Conservation (phyloP, 352 stramenopile species). For the Globisporangium cederbergense region DNA sequence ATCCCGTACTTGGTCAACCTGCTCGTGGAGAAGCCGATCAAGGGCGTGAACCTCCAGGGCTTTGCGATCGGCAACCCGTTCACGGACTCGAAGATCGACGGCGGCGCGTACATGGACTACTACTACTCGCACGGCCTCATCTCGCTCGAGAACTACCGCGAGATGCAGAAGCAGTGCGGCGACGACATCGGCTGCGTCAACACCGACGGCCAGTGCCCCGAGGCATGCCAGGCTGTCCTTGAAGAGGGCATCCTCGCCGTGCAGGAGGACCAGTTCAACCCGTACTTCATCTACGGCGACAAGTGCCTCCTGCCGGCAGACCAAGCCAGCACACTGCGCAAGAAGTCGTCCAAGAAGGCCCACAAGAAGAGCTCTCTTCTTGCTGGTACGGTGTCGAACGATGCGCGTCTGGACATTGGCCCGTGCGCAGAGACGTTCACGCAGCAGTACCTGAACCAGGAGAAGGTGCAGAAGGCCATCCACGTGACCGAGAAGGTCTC, state of each 20-base stretch:
- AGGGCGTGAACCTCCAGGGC: conserved; percentile 66
- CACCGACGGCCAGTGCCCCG: conserved; percentile 37
- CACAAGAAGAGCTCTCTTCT: conserved; percentile 10
- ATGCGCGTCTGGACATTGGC: conserved; percentile 51
- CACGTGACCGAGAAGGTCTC: conserved; percentile 43
- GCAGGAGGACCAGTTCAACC: conserved; percentile 49
- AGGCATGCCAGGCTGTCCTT: conserved; percentile 43
- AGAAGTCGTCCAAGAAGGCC: conserved; percentile 27
- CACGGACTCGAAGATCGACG: conserved; percentile 56
- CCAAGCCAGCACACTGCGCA: conserved; percentile 47
- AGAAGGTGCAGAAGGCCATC: conserved; percentile 55
- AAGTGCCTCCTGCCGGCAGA: conserved; percentile 64
- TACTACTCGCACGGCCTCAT: conserved; percentile 87
- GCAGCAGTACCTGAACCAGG: conserved; percentile 57
- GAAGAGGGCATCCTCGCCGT: conserved; percentile 43
- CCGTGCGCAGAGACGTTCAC: conserved; percentile 69
- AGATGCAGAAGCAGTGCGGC: conserved; percentile 53
- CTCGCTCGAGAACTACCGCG: conserved; percentile 70
- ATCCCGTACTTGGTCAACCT: conserved; percentile 82
- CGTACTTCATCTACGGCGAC: conserved; percentile 84
- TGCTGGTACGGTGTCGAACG: conserved; percentile 10
- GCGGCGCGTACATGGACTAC: conserved; percentile 77
- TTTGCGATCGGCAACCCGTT: conserved; percentile 80
- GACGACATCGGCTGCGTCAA: conserved; percentile 62
- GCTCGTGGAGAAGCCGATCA: conserved; percentile 61